phyloP scores from a whole-genome alignment of 345 rosid species.

The Cochlearia excelsa region DNA sequence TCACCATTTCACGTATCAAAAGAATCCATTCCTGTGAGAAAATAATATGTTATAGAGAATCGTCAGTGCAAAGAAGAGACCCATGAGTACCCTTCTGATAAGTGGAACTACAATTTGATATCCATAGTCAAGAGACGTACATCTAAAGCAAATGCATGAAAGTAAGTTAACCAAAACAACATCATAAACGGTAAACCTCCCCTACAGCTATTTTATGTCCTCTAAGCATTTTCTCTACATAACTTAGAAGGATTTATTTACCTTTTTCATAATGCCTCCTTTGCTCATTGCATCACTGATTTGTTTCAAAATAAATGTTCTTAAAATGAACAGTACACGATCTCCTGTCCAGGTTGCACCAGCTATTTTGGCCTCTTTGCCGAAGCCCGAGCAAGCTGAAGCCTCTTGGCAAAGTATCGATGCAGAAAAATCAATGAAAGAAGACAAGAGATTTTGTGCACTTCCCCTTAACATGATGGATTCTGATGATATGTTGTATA shows the following conservation, averaged over 20 bases:
- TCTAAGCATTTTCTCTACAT: background rate
- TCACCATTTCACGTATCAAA: slow-evolving; percentile 68
- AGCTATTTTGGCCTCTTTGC: slow-evolving; percentile 35
- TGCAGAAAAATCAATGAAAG: slow-evolving; percentile 70
- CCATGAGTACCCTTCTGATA: background rate
- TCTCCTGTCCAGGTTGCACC: slow-evolving; percentile 57
- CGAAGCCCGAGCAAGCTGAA: slow-evolving; percentile 26
- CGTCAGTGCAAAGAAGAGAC: slow-evolving; percentile 12
- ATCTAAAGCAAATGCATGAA: slow-evolving; percentile 7
- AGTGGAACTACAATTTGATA: background rate
- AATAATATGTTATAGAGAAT: slow-evolving; percentile 4
- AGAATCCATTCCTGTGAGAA: slow-evolving; percentile 84
- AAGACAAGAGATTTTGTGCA: slow-evolving; percentile 63
- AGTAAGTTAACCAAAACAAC: slow-evolving; percentile 14
- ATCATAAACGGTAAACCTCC: slow-evolving; percentile 6
- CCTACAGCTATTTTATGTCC: slow-evolving; percentile 9
- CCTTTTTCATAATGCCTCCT: slow-evolving; percentile 66
- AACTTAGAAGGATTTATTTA: slow-evolving; percentile 31
- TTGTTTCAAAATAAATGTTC: slow-evolving; percentile 65
- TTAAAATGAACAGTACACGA: slow-evolving; percentile 45
- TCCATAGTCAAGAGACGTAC: slow-evolving; percentile 8
- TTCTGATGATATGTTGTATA: slow-evolving; percentile 70
- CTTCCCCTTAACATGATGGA: slow-evolving; percentile 68
- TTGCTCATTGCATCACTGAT: slow-evolving; percentile 60
- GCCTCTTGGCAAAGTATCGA: slow-evolving; percentile 43